phyloP scores from a whole-genome alignment of 768 basidiomycete species.

The Suillus clintonianus region DNA sequence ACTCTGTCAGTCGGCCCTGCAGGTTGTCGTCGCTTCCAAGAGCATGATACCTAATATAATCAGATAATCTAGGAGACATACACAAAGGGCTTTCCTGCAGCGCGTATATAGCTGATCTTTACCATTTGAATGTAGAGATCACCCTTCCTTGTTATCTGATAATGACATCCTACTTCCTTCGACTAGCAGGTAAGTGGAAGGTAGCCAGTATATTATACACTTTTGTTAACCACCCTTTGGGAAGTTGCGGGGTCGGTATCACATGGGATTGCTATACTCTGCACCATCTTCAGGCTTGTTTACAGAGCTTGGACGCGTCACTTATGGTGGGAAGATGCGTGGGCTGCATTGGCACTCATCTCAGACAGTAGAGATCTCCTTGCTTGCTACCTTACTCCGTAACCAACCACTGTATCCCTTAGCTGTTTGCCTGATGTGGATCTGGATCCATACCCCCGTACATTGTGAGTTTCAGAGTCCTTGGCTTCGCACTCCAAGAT shows the following conservation, averaged over 20 bases:
- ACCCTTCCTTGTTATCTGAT: not conserved
- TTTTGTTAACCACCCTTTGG: not conserved
- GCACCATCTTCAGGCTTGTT: not conserved
- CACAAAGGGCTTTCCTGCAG: not conserved
- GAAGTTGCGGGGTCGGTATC: not conserved
- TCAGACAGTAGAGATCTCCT: not conserved
- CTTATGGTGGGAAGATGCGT: constrained; percentile 1
- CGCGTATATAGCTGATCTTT: not conserved
- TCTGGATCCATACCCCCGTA: not conserved
- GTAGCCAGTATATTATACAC: not conserved
- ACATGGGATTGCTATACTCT: not conserved
- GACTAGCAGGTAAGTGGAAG: not conserved
- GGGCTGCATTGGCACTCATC: not conserved
- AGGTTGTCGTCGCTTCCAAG: not conserved
- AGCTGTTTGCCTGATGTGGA: not conserved
- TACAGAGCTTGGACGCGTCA: not conserved
- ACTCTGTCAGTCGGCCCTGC: not conserved
- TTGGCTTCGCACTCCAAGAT: not conserved
- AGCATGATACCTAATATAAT: not conserved
- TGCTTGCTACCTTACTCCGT: not conserved
- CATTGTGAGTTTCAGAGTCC: not conserved
- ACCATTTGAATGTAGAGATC: not conserved
- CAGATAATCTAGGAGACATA: not conserved
- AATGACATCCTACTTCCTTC: not conserved
- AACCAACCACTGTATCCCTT: not conserved